Conservation (phyloP, 768 basidiomycete genomes). For the Lactarius trivialis region DNA sequence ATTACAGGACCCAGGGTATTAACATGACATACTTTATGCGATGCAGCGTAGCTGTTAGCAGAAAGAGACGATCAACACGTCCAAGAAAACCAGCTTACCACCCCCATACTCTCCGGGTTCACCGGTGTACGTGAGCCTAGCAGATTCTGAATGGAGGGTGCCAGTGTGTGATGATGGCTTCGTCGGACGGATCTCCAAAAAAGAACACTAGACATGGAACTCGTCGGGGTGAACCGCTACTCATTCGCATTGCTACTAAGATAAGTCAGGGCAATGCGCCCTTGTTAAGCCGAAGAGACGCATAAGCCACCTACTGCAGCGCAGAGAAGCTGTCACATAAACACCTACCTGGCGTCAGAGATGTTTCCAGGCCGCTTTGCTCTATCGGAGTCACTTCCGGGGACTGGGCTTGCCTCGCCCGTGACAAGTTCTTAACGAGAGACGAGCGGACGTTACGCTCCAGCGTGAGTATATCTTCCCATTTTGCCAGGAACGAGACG, state of each 20-base stretch:
- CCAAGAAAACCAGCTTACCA: not conserved
- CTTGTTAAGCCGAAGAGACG: not conserved
- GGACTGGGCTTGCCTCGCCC: not conserved
- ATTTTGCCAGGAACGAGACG: conserved; percentile 16
- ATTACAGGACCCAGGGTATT: not conserved
- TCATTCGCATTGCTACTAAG: not conserved
- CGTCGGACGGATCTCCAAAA: not conserved
- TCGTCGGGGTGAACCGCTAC: not conserved
- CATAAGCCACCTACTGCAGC: not conserved
- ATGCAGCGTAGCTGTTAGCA: not conserved
- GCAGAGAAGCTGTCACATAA: not conserved
- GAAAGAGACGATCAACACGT: not conserved
- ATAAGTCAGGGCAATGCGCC: not conserved
- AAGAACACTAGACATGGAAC: not conserved
- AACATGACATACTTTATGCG: not conserved
- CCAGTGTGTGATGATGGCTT: not conserved
- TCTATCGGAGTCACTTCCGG: not conserved
- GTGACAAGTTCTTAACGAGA: not conserved
- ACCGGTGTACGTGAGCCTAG: not conserved
- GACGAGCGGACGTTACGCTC: conserved; percentile 13
- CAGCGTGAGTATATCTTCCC: conserved; percentile 15
- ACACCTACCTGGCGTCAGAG: not conserved
- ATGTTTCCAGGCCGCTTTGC: not conserved
- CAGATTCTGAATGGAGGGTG: not conserved
- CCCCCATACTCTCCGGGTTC: not conserved